Evolutionary conservation across 139 green algal genomes (phyloP), one percentile per base, ranked within the genome.

Genomic region (Chlamydomonas schloesseri): DNA sequence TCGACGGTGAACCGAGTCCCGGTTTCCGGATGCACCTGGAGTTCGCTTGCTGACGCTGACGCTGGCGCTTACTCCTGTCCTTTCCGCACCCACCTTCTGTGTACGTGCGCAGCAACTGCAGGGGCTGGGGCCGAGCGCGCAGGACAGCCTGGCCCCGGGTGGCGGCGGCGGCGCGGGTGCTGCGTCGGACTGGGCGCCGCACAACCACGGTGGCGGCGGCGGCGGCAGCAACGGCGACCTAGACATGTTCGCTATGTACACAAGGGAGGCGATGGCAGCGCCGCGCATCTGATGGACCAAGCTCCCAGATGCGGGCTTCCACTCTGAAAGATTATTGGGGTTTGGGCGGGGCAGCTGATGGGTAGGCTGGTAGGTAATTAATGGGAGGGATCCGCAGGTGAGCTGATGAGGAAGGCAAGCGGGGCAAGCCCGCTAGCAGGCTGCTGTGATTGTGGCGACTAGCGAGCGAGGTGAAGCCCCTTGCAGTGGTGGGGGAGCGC

Each of bases 251-350:
- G 34, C 70, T 21, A 73, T 85, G 65, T 85, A 85, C 64, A 58
- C 47, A 4, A 34, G 79, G 47, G 79, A 85, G 13, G 50, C 68
- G 31, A 47, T 85, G 65, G 79, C 79, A 11, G 79, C 67, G 26
- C 79, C 79, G 31, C 79, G 79, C 21, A 85, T 85, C 50, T 84
- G 17, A 71, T 14, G 50, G 58, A 67, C 58, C n/a, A n/a, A n/a
- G n/a, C n/a, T n/a, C n/a, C n/a, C n/a, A n/a, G n/a, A n/a, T n/a
- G n/a, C n/a, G n/a, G n/a, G n/a, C n/a, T n/a, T n/a, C n/a, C n/a
- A n/a, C n/a, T n/a, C n/a, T n/a, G n/a, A n/a, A n/a, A n/a, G n/a
- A n/a, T n/a, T n/a, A n/a, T n/a, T n/a, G n/a, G n/a, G n/a, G n/a
- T n/a, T n/a, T n/a, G n/a, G n/a, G n/a, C n/a, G n/a, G n/a, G n/a